Evolutionary conservation across 2,329 filamentous ascomycete species (phyloP), one percentile per base, ranked within the genome.

Genomic region (Colletotrichum sp.): DNA sequence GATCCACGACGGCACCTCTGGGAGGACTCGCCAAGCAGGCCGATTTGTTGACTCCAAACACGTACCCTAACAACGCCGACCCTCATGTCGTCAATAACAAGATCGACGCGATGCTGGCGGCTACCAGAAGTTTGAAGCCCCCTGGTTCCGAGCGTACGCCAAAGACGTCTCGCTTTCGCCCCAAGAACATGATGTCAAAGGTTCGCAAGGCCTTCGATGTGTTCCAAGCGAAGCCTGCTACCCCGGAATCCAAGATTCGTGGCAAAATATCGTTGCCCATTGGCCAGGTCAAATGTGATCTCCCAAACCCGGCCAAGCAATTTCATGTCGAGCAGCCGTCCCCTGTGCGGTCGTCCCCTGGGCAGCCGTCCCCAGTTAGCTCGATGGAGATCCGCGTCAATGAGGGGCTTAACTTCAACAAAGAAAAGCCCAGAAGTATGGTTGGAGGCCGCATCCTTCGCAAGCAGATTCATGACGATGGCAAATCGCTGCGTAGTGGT

Each of bases 81-180:
- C 72, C 80, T 16, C 79, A 82, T 5, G 79, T 82, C 30, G 81
- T 86, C 34, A 81, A 81, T 30, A 72, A 81, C n/a, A 86, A 86
- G 72, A 77, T 85, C 13, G 69, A 71, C 6, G 82, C 81, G 15
- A 86, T 86, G 84, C 77, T 86, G 28, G 82, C 84, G 13, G 83
- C 84, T 8, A 84, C 81, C 3, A 74, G 84, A 39, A 79, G 80
- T 15, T 77, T 85, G 8, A 86, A 85, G 71, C 81, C 84, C 30
- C 71, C 77, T n/a, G 70, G 77, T 4, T 63, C 68, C 7, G 48
- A 65, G 30, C 68, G 71, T 30, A 71, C 34, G 27, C 77, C 78
- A 19, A 82, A 81, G 61, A 74, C 82, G 32, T 79, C 81, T 15
- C 81, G 82, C 2, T 80, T 81, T 68, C 78, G 81, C 11, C 80